These are phyloP conservation scores for Metschnikowia matae DNA, from an alignment of 805 yeast species.

Conservation along the genomic window DNA sequence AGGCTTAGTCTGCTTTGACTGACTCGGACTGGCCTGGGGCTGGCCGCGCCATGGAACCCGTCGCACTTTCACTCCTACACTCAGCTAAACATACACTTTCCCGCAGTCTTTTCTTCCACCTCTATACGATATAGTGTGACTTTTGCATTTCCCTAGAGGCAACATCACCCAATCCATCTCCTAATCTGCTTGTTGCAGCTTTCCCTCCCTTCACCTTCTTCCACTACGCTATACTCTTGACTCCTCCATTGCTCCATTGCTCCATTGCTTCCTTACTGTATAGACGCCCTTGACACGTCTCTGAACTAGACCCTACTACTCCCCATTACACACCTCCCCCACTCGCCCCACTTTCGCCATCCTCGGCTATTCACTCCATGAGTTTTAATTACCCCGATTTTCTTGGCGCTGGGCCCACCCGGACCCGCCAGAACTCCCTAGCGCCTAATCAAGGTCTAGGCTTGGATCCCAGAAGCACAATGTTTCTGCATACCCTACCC, in stretches of 20 bases:
- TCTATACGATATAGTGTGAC: no score
- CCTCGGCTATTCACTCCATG: constrained; percentile 14
- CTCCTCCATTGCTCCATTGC: no score
- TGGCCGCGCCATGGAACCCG: no score
- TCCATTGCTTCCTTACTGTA: no score
- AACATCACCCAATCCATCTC: not conserved
- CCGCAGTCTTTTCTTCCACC: not conserved
- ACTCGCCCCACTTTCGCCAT: not conserved
- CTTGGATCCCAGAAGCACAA: not conserved
- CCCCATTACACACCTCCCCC: not conserved
- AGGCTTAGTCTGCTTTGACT: no score
- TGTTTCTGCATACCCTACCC: not conserved
- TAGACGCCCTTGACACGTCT: not conserved
- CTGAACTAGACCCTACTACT: not conserved
- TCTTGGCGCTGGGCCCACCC: constrained; percentile 11
- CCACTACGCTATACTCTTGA: no score
- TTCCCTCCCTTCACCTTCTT: not conserved
- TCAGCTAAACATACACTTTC: not conserved
- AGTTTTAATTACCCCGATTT: constrained; percentile 36
- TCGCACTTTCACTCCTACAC: no score
- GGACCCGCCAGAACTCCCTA: constrained; percentile 2
- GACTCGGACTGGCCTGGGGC: no score
- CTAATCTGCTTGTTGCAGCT: not conserved
- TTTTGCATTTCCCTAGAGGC: no score
- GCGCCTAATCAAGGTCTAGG: constrained; percentile 3